These are phyloP conservation scores for Stylosanthes scabra DNA, from an alignment of 331 rosid species.

Conservation along the genomic window DNA sequence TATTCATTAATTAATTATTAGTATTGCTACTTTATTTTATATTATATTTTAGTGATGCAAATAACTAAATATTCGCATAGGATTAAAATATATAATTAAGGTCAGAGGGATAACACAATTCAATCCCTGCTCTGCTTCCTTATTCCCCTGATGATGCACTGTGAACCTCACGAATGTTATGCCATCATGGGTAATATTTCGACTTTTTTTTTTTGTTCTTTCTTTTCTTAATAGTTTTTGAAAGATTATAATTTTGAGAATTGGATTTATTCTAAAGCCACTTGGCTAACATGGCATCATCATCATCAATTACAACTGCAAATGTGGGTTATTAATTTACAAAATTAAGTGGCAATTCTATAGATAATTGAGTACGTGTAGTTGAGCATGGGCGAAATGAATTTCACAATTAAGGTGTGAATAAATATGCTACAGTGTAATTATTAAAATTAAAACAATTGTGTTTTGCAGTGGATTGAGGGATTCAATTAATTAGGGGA, in stretches of 20 bases:
- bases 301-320: neutral
- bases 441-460: too few relatives aligned
- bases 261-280: neutral
- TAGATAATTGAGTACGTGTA: neutral
- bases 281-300: neutral
- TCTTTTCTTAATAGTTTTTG: neutral
- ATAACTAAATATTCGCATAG: neutral
- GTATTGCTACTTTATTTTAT: neutral
- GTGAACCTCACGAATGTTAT: neutral
- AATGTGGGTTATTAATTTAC: neutral
- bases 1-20: too few relatives aligned
- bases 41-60: neutral
- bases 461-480: too few relatives aligned
- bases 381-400: neutral
- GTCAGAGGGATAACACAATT: neutral
- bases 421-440: too few relatives aligned
- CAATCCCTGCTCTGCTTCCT: neutral
- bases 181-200: neutral
- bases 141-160: neutral
- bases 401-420: too few relatives aligned
- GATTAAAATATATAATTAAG: neutral
- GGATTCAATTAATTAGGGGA: too few relatives aligned
- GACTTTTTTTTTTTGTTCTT: neutral
- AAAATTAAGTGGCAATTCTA: neutral
- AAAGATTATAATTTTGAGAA: neutral